phyloP scores from a whole-genome alignment of 1,284 basidiomycete species.

The Sanghuangporus weigelae region DNA sequence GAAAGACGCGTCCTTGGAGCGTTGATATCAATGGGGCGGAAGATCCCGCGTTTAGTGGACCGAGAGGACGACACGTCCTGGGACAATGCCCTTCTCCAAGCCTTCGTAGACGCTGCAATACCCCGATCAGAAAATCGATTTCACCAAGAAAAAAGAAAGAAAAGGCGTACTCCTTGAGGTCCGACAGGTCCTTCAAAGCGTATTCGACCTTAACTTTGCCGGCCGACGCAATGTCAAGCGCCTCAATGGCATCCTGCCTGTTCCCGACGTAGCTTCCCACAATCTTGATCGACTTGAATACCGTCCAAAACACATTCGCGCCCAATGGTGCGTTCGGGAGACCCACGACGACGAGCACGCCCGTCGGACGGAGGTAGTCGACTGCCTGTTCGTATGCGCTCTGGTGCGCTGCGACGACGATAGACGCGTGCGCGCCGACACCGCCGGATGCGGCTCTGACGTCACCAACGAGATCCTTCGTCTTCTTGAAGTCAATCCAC shows the following conservation, averaged over 20 bases:
- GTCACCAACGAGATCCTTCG: slow-evolving; percentile 42
- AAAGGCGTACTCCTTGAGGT: slow-evolving; percentile 42
- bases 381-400: slow-evolving; percentile 61
- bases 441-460: slow-evolving; percentile 56
- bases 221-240: slow-evolving; percentile 54
- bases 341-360: slow-evolving; percentile 61
- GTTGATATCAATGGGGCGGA: slow-evolving; percentile 2
- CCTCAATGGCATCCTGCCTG: slow-evolving; percentile 61
- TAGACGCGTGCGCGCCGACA: slow-evolving; percentile 59
- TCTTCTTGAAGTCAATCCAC: slow-evolving; percentile 67
- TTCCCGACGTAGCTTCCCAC: slow-evolving; percentile 58
- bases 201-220: slow-evolving; percentile 59
- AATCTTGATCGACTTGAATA: slow-evolving; percentile 52
- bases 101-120: slow-evolving; percentile 30
- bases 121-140: background rate
- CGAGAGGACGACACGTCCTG: slow-evolving; percentile 40
- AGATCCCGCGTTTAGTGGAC: background rate
- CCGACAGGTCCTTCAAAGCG: slow-evolving; percentile 40
- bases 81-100: slow-evolving; percentile 36
- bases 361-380: slow-evolving; percentile 50
- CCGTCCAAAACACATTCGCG: slow-evolving; percentile 52
- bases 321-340: slow-evolving; percentile 42
- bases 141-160: background rate
- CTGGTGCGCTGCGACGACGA: slow-evolving; percentile 48
- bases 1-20: background rate